These are phyloP conservation scores for Penicillium egyptiacum DNA, from an alignment of 495 filamentous ascomycete species.

Conservation along the genomic window DNA sequence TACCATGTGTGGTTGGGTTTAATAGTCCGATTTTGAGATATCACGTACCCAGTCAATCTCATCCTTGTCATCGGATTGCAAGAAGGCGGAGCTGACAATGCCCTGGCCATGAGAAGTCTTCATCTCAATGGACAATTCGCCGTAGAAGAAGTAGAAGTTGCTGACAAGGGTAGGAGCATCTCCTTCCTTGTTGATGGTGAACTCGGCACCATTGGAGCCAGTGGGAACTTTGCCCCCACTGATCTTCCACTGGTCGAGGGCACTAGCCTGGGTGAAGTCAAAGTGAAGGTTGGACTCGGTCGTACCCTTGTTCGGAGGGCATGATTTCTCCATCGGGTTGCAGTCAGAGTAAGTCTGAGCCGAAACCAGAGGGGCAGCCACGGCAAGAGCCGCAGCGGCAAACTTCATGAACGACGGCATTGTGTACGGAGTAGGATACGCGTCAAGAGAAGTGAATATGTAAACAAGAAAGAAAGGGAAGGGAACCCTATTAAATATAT, in stretches of 20 bases:
- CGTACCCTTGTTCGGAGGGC: constrained; percentile 62
- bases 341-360: constrained; percentile 52
- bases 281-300: constrained; percentile 51
- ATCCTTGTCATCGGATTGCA: constrained; percentile 90
- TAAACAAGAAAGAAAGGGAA: background rate
- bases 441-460: constrained; percentile 2
- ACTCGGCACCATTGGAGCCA: constrained; percentile 57
- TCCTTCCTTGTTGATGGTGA: constrained; percentile 68
- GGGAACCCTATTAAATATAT: background rate
- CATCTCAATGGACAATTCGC: constrained; percentile 66
- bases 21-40: background rate
- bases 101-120: constrained; percentile 72
- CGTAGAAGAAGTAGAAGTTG: constrained; percentile 78
- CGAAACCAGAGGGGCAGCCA: constrained; percentile 34
- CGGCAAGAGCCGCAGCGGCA: constrained; percentile 37
- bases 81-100: constrained; percentile 76
- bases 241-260: constrained; percentile 58
- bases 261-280: constrained; percentile 62
- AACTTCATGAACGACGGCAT: constrained; percentile 40
- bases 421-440: constrained; percentile 10
- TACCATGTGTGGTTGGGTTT: background rate
- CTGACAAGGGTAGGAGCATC: constrained; percentile 75
- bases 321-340: constrained; percentile 47
- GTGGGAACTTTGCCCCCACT: constrained; percentile 56
- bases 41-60: constrained; percentile 87